Conservation (phyloP, 257 asterid species). For the Gentiana straminea region DNA sequence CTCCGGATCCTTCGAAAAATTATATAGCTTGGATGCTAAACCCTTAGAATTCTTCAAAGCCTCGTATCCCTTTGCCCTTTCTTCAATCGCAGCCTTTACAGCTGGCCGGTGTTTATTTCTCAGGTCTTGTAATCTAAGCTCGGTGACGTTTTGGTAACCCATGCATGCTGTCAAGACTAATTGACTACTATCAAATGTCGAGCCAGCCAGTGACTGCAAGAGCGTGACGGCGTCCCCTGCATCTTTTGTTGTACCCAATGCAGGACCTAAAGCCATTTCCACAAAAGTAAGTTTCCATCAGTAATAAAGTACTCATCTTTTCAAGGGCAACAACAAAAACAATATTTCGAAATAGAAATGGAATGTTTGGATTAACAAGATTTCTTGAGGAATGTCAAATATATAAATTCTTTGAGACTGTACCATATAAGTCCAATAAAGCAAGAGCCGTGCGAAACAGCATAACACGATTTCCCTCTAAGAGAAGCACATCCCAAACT, state of each 20-base stretch:
- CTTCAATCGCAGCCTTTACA: conserved; percentile 63
- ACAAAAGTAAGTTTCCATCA: conserved; percentile 15
- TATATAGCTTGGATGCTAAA: conserved; percentile 60
- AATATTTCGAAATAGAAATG: background rate
- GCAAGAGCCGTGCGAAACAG: conserved; percentile 86
- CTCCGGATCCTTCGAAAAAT: conserved; percentile 55
- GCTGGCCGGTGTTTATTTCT: conserved; percentile 79
- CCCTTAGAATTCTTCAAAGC: conserved; percentile 59
- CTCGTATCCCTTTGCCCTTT: conserved; percentile 55
- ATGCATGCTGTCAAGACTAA: conserved; percentile 92
- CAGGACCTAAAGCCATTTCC: conserved; percentile 73
- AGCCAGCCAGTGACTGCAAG: conserved; percentile 82
- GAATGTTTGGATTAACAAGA: background rate
- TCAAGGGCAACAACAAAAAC: background rate
- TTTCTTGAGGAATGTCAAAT: background rate
- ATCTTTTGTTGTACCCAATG: conserved; percentile 84
- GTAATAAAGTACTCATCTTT: background rate
- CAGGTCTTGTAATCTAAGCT: conserved; percentile 52
- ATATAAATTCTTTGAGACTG: conserved; percentile 7
- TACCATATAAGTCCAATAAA: conserved; percentile 83
- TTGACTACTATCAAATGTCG: conserved; percentile 95
- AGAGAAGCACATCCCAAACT: conserved; percentile 93
- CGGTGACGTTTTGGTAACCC: conserved; percentile 78
- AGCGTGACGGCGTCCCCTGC: conserved; percentile 94
- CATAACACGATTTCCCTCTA: conserved; percentile 90